Percentiles rank a stretch among this genome's conserved stretches.
Conservation (phyloP, 257 asterid species). For the Solanum clarkiae region DNA sequence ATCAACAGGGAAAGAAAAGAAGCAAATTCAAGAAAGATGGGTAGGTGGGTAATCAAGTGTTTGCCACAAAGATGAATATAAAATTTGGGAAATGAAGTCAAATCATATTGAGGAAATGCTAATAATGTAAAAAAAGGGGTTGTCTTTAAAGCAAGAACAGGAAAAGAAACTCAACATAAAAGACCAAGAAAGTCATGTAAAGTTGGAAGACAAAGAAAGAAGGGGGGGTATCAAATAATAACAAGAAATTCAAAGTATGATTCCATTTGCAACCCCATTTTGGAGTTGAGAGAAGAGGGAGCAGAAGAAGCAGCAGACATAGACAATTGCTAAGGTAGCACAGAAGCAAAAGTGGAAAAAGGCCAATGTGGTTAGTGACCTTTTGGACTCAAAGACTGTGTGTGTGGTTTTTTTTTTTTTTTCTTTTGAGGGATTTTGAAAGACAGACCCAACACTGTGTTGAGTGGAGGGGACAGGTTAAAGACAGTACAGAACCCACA, state of each 20-base stretch:
- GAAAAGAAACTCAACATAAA: constrained; percentile 13
- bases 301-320: constrained; percentile 61
- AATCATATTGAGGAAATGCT: constrained; percentile 10
- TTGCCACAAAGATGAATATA: constrained; percentile 2
- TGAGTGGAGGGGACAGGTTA: constrained; percentile 95
- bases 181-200: constrained; percentile 8
- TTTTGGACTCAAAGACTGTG: constrained; percentile 42
- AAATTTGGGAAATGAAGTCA: constrained; percentile 12
- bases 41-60: constrained; percentile 20
- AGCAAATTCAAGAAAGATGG: constrained; percentile 1
- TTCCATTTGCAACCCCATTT: constrained; percentile 53
- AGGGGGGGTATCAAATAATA: constrained; percentile 50
- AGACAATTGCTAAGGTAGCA: constrained; percentile 64
- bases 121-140: constrained; percentile 20
- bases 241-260: constrained; percentile 75
- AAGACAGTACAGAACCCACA: constrained; percentile 94
- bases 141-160: constrained; percentile 38
- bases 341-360: constrained; percentile 60
- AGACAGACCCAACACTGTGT: constrained; percentile 24
- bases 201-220: background rate
- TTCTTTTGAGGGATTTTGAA: background rate
- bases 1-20: background rate
- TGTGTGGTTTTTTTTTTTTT: background rate
- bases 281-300: constrained; percentile 58
- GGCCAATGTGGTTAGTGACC: constrained; percentile 52